Base-by-base conservation (phyloP, 768 basidiomycete species). In the Cantharellus anzutake region DNA sequence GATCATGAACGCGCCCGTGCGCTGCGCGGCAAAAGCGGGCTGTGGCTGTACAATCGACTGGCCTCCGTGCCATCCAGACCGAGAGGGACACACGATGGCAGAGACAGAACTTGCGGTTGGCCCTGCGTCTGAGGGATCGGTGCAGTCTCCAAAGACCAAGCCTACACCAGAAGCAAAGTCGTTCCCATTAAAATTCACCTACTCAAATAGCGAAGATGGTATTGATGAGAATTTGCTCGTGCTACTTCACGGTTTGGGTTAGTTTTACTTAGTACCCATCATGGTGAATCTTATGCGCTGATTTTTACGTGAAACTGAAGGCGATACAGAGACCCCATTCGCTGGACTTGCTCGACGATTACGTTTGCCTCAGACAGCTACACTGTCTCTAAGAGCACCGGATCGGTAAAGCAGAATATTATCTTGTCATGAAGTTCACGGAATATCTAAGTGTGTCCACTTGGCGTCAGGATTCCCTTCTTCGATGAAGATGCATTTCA, bases 281-380 rank as follows among this genome's bases (percentile, higher is more conserved):
- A 42, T 20, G 14, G 7, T 40, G 16, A n/a, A 41, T 42, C 41
- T 14, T 40, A 16, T 16, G 14, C 41, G 7, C 56, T 57, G 11
- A 57, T 14, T 7, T 41, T 34, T 7, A 11, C n/a, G 11, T 57
- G 60, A 41, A 42, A 11, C 38, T 29, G 37, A 63, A 92, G 91
- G 91, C 35, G 91, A 94, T 70, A 89, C 83, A 0, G 81, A 84
- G 61, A 52, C 72, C 2, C 87, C 89, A 1, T 94, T 96, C 68
- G 73, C 76, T 40, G 80, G 80, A 58, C 78, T 96, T 3, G 89
- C 81, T 5, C 74, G 73, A 29, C 77, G 78, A 5, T 70, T 96
- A 53, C 85, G 80, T 64, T 78, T 96, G n/a, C 92, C 91, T 0
- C 90, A 93, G 68, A 94, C 92, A 0, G 88, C 90, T 2, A 75